phyloP scores from a whole-genome alignment of 31 red algal species.

The Asparagopsis taxiformis region DNA sequence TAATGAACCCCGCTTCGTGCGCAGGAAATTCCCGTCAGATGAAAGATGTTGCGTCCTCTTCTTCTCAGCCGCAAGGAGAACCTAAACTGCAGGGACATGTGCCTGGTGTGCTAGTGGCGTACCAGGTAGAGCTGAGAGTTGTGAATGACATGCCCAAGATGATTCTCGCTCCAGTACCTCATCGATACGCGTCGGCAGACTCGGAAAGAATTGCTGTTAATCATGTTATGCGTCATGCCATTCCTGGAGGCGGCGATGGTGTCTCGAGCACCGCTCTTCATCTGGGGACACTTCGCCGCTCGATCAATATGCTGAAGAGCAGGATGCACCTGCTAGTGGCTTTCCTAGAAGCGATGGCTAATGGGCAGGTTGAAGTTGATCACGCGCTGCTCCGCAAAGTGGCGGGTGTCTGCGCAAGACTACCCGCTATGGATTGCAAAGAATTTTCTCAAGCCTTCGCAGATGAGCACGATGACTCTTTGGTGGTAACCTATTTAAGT shows the following conservation, averaged over 20 bases:
- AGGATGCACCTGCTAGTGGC: slow-evolving; percentile 43
- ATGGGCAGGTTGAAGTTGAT: slow-evolving; percentile 55
- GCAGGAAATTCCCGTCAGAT: background rate
- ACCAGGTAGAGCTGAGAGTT: slow-evolving; percentile 61
- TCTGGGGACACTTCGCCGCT: slow-evolving; percentile 48
- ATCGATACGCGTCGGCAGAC: slow-evolving; percentile 69
- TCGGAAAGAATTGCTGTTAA: slow-evolving; percentile 82
- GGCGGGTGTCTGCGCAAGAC: slow-evolving; percentile 52
- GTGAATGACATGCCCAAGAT: slow-evolving; percentile 39
- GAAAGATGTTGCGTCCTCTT: background rate
- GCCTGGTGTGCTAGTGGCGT: slow-evolving; percentile 29
- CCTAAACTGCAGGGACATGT: background rate
- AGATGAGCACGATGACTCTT: slow-evolving; percentile 51
- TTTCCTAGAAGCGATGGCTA: slow-evolving; percentile 59
- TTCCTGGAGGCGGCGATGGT: slow-evolving; percentile 55
- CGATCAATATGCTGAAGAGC: slow-evolving; percentile 61
- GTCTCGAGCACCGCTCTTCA: slow-evolving; percentile 50
- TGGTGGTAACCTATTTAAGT: slow-evolving; percentile 56
- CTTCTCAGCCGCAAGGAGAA: background rate
- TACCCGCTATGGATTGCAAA: slow-evolving; percentile 55
- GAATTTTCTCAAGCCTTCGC: slow-evolving; percentile 56
- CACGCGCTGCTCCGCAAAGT: slow-evolving; percentile 48
- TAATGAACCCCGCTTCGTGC: slow-evolving; percentile 48
- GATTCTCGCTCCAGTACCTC: slow-evolving; percentile 52
- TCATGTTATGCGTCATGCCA: slow-evolving; percentile 69